These are phyloP conservation scores for Plantago major DNA, from an alignment of 257 asterid genomes.

Conservation along the genomic window DNA sequence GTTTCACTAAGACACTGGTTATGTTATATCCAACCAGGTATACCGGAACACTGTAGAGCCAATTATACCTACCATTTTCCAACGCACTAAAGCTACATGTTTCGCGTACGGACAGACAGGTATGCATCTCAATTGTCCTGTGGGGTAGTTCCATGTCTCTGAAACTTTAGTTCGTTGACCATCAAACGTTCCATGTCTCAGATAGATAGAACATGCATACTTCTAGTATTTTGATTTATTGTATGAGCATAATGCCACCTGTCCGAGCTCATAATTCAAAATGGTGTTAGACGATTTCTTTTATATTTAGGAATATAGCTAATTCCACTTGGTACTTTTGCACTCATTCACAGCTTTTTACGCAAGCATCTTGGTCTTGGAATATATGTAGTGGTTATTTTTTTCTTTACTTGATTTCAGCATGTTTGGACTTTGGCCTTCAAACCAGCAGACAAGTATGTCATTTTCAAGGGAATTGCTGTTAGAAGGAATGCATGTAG, in stretches of 20 bases:
- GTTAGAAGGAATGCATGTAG: no score
- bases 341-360: no score
- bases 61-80: conserved; percentile 87
- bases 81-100: conserved; percentile 95
- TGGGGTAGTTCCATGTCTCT: conserved; percentile 1
- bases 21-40: conserved; percentile 48
- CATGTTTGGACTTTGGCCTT: background rate
- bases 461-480: no score
- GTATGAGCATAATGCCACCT: no score
- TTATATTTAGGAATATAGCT: no score
- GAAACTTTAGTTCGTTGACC: background rate
- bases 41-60: conserved; percentile 93
- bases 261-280: no score
- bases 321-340: no score
- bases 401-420: background rate
- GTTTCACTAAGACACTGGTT: conserved; percentile 22
- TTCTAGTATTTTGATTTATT: no score
- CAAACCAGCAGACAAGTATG: background rate
- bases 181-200: background rate
- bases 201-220: no score
- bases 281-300: no score
- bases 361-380: no score
- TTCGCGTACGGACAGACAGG: conserved; percentile 99
- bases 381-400: background rate
- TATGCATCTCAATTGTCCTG: conserved; percentile 25